Conservation (phyloP, 139 green algal genomes). For the Closterium sp. region DNA sequence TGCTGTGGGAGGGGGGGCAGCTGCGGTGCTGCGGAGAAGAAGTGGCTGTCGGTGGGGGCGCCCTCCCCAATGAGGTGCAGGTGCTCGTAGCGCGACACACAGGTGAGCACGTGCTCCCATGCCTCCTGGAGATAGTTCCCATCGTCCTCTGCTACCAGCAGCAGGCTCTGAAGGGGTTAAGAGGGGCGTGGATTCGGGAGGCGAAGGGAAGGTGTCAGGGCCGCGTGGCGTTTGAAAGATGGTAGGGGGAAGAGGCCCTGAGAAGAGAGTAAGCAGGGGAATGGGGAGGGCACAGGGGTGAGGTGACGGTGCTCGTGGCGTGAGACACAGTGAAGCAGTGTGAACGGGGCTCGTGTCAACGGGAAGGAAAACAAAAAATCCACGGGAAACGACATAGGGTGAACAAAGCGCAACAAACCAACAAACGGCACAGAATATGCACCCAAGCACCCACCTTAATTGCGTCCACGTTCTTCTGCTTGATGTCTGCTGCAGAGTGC, state of each 20-base stretch:
- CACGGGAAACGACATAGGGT: no score
- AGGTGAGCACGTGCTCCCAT: slow-evolving; percentile 89
- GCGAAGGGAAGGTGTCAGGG: not conserved
- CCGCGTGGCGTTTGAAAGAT: not conserved
- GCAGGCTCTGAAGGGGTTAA: slow-evolving; percentile 18
- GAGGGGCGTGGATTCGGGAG: not conserved
- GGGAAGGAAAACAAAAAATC: no score
- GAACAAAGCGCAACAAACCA: no score
- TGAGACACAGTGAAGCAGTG: slow-evolving; percentile 88
- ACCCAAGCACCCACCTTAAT: slow-evolving; percentile 39
- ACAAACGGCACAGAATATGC: no score
- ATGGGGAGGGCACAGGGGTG: slow-evolving; percentile 73
- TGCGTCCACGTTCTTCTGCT: slow-evolving; percentile 77
- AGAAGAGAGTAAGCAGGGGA: slow-evolving; percentile 83
- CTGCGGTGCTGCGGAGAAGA: slow-evolving; percentile 65
- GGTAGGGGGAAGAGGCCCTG: not conserved
- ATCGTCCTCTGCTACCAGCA: slow-evolving; percentile 49
- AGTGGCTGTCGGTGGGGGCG: slow-evolving; percentile 76
- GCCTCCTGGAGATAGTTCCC: slow-evolving; percentile 58
- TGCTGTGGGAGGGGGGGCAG: not conserved
- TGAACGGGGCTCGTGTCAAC: no score
- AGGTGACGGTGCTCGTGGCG: slow-evolving; percentile 90
- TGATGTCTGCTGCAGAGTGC: slow-evolving; percentile 69
- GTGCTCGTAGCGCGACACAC: slow-evolving; percentile 89
- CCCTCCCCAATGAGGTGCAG: slow-evolving; percentile 81